Conservation (phyloP, 1,139 yeast species). For the Wickerhamiella infanticola region DNA sequence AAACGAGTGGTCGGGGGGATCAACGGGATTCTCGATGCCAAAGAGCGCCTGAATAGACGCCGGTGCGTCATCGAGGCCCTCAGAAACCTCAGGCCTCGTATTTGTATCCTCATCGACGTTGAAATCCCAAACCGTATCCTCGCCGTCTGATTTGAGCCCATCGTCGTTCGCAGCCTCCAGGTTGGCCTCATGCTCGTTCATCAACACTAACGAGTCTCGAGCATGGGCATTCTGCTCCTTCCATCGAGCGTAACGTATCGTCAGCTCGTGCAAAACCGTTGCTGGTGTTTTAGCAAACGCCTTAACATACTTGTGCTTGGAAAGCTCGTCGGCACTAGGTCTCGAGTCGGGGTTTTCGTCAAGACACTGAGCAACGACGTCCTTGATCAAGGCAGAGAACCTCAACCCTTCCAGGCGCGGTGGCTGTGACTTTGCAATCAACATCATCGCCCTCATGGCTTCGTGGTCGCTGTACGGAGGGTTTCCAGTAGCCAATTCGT, state of each 20-base stretch:
- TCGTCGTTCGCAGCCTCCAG: slow-evolving; percentile 36
- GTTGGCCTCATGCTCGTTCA: slow-evolving; percentile 16
- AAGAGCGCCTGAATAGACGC: slow-evolving; percentile 58
- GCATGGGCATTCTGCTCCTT: slow-evolving; percentile 21
- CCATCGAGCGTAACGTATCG: slow-evolving; percentile 72
- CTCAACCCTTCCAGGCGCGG: slow-evolving; percentile 87
- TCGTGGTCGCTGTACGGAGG: slow-evolving; percentile 97
- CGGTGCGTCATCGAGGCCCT: slow-evolving; percentile 37
- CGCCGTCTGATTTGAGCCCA: slow-evolving; percentile 29
- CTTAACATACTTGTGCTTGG: slow-evolving; percentile 57
- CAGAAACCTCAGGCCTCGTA: neutral
- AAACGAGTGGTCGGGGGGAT: neutral
- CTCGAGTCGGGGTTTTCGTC: slow-evolving; percentile 90
- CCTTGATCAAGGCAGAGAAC: slow-evolving; percentile 62
- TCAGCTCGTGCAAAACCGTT: slow-evolving; percentile 49
- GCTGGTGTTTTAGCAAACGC: slow-evolving; percentile 47
- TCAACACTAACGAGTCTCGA: slow-evolving; percentile 20
- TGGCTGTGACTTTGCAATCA: slow-evolving; percentile 85
- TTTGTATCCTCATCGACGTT: slow-evolving; percentile 17
- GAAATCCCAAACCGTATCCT: slow-evolving; percentile 26
- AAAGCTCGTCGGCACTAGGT: slow-evolving; percentile 70
- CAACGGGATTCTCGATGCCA: slow-evolving; percentile 26
- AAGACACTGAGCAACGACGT: slow-evolving; percentile 76
- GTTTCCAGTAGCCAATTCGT: slow-evolving; percentile 90
- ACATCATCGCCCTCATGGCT: slow-evolving; percentile 85